Evolutionary conservation across 768 basidiomycete genomes (phyloP).

Genomic region (Pleurotus djamor): DNA sequence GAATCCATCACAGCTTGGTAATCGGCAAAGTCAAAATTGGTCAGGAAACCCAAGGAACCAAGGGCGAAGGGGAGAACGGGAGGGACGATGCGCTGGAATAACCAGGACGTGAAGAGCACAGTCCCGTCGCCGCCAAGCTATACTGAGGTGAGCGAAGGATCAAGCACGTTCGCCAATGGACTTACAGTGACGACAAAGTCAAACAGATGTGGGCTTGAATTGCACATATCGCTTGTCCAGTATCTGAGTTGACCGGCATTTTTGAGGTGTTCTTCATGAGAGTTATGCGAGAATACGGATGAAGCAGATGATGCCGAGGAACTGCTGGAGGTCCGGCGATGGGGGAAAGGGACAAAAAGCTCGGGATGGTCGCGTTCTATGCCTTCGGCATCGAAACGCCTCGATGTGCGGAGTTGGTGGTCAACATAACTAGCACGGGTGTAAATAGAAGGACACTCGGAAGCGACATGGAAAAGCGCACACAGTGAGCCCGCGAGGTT

Average conservation of each 20-base stretch:
- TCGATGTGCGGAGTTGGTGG: slow-evolving; percentile 82
- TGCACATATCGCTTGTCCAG: slow-evolving; percentile 98
- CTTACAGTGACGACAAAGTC: slow-evolving; percentile 97
- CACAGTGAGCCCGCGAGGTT: slow-evolving; percentile 83
- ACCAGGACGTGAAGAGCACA: slow-evolving; percentile 97
- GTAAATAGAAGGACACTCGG: slow-evolving; percentile 12
- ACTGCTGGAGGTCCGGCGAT: slow-evolving; percentile 69
- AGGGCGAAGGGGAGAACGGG: slow-evolving; percentile 97
- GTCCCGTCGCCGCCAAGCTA: slow-evolving; percentile 99
- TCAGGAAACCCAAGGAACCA: slow-evolving; percentile 96
- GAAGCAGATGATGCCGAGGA: slow-evolving; percentile 59
- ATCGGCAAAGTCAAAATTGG: slow-evolving; percentile 92
- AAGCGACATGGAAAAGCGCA: slow-evolving; percentile 28
- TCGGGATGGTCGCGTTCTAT: slow-evolving; percentile 86
- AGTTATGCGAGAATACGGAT: slow-evolving; percentile 20
- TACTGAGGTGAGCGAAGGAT: slow-evolving; percentile 10
- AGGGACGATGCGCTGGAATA: slow-evolving; percentile 98
- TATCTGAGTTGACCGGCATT: slow-evolving; percentile 94
- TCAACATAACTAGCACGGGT: slow-evolving; percentile 79
- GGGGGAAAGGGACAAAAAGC: slow-evolving; percentile 77
- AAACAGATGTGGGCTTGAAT: slow-evolving; percentile 84
- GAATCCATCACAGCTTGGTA: slow-evolving; percentile 84
- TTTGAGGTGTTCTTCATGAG: slow-evolving; percentile 35
- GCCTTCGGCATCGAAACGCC: slow-evolving; percentile 92
- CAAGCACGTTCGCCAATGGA: slow-evolving; percentile 5